These are phyloP conservation scores for Stephanodiscus triporus DNA, from an alignment of 108 stramenopile genomes.

Conservation along the genomic window DNA sequence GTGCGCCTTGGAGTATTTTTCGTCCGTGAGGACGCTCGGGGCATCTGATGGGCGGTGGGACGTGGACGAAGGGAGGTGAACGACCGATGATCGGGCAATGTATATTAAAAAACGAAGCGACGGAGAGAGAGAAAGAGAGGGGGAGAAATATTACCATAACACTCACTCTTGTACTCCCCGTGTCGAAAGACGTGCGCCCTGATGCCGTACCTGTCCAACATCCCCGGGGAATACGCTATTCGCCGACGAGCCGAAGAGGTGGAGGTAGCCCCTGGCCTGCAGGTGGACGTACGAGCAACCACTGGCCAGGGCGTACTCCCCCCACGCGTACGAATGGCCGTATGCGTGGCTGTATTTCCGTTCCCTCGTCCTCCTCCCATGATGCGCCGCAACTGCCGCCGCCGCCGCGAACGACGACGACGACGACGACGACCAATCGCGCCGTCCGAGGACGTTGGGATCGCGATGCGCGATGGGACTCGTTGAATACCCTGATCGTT, in stretches of 20 bases:
- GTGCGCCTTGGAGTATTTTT: slow-evolving; percentile 56
- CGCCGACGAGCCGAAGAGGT: slow-evolving; percentile 60
- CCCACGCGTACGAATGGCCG: slow-evolving; percentile 62
- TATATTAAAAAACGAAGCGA: neutral
- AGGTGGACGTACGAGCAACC: slow-evolving; percentile 67
- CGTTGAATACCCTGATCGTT: slow-evolving; percentile 71
- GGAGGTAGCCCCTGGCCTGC: slow-evolving; percentile 66
- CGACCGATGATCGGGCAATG: neutral
- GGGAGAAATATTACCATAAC: neutral
- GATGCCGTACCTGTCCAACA: slow-evolving; percentile 72
- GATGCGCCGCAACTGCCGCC: too few relatives aligned
- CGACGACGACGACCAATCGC: slow-evolving; percentile 53
- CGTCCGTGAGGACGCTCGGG: slow-evolving; percentile 71
- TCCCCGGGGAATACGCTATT: slow-evolving; percentile 56
- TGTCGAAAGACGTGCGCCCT: slow-evolving; percentile 80
- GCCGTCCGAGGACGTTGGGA: slow-evolving; percentile 51
- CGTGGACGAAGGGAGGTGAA: neutral
- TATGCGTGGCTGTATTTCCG: slow-evolving; percentile 38
- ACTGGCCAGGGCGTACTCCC: slow-evolving; percentile 71
- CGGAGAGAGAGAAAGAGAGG: neutral
- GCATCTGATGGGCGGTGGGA: slow-evolving; percentile 29
- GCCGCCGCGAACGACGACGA: neutral
- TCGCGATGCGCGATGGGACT: slow-evolving; percentile 74
- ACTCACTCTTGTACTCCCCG: slow-evolving; percentile 75
- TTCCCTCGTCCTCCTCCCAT: slow-evolving; percentile 36